Conservation (phyloP, 805 yeast species). For the Huiozyma sinensis region DNA sequence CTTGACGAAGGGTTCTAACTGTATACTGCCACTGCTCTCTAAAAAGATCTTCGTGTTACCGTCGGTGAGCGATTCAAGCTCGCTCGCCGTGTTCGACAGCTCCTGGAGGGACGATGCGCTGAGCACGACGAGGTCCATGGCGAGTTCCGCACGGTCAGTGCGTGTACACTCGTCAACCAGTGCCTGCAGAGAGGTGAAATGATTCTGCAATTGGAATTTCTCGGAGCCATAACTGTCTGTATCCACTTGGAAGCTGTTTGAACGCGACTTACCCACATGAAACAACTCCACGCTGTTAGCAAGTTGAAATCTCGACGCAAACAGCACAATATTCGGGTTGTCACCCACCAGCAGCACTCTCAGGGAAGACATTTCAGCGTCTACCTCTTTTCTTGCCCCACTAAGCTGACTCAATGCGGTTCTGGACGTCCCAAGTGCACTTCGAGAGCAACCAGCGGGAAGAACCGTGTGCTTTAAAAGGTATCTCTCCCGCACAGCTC, state of each 20-base stretch:
- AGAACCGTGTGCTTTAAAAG: not conserved
- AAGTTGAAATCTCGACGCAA: conserved; percentile 25
- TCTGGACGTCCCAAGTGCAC: no score
- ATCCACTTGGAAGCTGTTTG: conserved; percentile 16
- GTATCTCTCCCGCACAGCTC: not conserved
- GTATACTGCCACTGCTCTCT: conserved; percentile 64
- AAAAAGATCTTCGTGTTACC: conserved; percentile 44
- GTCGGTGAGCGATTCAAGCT: conserved; percentile 30
- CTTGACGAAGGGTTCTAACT: conserved; percentile 57
- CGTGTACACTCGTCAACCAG: conserved; percentile 3
- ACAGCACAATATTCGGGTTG: conserved; percentile 23
- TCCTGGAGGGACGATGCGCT: conserved; percentile 44
- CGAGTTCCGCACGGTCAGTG: not conserved
- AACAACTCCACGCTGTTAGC: conserved; percentile 28
- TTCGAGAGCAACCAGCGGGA: not conserved
- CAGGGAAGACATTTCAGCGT: conserved; percentile 12
- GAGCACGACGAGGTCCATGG: conserved; percentile 35
- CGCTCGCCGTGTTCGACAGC: conserved; percentile 33
- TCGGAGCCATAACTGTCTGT: conserved; percentile 22
- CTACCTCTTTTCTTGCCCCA: not conserved
- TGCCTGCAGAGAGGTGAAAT: conserved; percentile 19
- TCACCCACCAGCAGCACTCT: conserved; percentile 24
- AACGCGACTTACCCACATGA: conserved; percentile 16
- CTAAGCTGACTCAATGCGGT: no score
- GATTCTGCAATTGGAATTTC: conserved; percentile 14